These are phyloP conservation scores for Laburnicola sp. DNA, from an alignment of 2,329 filamentous ascomycete genomes.

Conservation along the genomic window DNA sequence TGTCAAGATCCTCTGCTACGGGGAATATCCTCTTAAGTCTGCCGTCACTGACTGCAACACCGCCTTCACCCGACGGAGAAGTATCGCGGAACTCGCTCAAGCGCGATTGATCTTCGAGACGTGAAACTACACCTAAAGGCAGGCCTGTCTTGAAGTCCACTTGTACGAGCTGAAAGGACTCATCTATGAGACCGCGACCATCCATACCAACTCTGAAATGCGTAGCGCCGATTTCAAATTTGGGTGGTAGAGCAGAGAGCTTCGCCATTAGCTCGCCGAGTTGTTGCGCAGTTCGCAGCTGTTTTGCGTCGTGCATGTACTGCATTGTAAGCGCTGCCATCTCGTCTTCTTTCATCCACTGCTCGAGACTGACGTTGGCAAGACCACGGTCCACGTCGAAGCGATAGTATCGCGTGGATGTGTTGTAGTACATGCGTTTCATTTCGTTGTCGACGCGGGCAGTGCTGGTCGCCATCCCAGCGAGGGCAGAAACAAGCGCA, in stretches of 20 bases:
- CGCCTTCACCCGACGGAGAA: constrained; percentile 38
- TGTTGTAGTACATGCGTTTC: constrained; percentile 46
- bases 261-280: constrained; percentile 44
- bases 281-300: constrained; percentile 32
- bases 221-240: constrained; percentile 39
- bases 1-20: constrained; percentile 42
- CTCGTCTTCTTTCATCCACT: constrained; percentile 49
- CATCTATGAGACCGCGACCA: constrained; percentile 33
- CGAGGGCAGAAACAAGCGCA: constrained; percentile 41
- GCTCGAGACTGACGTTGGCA: constrained; percentile 44
- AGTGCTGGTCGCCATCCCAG: constrained; percentile 45
- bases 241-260: constrained; percentile 40
- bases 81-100: constrained; percentile 28
- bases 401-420: constrained; percentile 42
- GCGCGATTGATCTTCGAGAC: constrained; percentile 26
- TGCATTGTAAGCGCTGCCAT: constrained; percentile 46
- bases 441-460: constrained; percentile 47
- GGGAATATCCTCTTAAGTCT: constrained; percentile 37
- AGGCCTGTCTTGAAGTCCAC: constrained; percentile 46
- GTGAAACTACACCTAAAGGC: constrained; percentile 27
- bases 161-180: constrained; percentile 37
- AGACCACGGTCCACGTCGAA: constrained; percentile 48
- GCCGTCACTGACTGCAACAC: constrained; percentile 35
- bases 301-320: constrained; percentile 44
- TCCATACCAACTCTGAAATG: constrained; percentile 40